phyloP scores from a whole-genome alignment of 257 asterid genomes.

The Plantago elongata region DNA sequence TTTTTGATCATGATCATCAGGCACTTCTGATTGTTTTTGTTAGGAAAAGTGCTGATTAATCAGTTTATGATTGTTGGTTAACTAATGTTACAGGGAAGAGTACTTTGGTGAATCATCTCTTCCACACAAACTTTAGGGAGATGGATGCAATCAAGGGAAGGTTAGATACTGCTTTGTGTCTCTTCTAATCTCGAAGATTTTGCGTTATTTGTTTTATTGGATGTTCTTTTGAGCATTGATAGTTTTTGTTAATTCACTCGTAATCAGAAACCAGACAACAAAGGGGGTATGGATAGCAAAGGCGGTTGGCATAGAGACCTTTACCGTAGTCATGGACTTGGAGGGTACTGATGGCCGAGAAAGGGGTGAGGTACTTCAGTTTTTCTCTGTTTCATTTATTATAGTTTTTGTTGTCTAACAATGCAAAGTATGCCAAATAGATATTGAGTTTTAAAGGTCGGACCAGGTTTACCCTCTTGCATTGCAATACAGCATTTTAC shows the following conservation, averaged over 20 bases:
- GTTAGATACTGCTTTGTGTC: constrained; percentile 7
- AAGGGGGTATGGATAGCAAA: constrained; percentile 57
- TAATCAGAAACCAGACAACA: constrained; percentile 40
- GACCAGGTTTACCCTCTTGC: too few relatives aligned
- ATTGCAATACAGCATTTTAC: too few relatives aligned
- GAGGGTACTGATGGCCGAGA: constrained; percentile 64
- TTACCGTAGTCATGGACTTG: constrained; percentile 50
- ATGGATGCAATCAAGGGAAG: constrained; percentile 39
- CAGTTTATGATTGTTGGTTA: too few relatives aligned
- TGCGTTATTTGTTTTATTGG: neutral
- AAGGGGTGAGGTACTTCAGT: constrained; percentile 49
- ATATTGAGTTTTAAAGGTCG: too few relatives aligned
- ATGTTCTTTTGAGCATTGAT: neutral
- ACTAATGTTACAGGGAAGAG: constrained; percentile 34
- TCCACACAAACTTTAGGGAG: constrained; percentile 38
- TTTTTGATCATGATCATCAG: too few relatives aligned
- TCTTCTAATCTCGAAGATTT: neutral
- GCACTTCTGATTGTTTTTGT: too few relatives aligned
- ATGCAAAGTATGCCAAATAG: too few relatives aligned
- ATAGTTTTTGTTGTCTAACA: neutral
- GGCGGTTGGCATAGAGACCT: constrained; percentile 42
- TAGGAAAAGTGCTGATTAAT: too few relatives aligned
- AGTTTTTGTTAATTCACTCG: constrained; percentile 2
- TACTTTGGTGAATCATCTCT: constrained; percentile 41
- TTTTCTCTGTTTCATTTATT: neutral